phyloP scores from a whole-genome alignment of 1,139 yeast species.

The Pichia sp. region DNA sequence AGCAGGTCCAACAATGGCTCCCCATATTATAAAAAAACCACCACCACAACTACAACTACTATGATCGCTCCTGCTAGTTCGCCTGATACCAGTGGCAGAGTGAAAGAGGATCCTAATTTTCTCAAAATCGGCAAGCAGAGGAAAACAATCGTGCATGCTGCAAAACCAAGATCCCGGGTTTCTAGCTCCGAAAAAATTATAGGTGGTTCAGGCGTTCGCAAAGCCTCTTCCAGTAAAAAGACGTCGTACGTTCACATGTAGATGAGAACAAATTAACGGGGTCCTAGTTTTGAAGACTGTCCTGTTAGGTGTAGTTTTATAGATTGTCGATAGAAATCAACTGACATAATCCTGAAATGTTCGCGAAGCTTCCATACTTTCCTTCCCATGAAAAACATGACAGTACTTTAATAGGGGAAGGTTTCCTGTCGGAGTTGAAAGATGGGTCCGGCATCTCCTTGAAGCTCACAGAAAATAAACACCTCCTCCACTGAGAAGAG shows the following conservation, averaged over 20 bases:
- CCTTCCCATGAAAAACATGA: neutral
- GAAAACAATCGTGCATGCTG: slow-evolving; percentile 22
- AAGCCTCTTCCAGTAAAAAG: slow-evolving; percentile 30
- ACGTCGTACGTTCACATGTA: slow-evolving; percentile 18
- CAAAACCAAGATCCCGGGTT: slow-evolving; percentile 21
- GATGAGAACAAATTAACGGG: neutral
- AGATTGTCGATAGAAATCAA: neutral
- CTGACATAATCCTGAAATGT: neutral
- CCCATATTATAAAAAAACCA: slow-evolving; percentile 30
- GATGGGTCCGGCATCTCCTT: neutral
- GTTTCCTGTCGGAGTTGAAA: neutral
- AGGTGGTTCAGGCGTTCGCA: slow-evolving; percentile 36
- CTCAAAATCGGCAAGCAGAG: slow-evolving; percentile 31
- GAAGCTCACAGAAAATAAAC: neutral
- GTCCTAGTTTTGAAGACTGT: no score
- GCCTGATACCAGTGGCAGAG: slow-evolving; percentile 10
- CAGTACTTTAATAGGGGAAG: neutral
- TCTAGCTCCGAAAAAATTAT: slow-evolving; percentile 30
- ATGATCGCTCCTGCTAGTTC: slow-evolving; percentile 30
- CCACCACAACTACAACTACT: slow-evolving; percentile 32
- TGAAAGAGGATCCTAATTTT: slow-evolving; percentile 13
- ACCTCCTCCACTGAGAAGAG: no score
- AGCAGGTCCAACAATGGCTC: slow-evolving; percentile 13
- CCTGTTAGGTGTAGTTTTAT: neutral
- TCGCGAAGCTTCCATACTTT: slow-evolving; percentile 10